Evolutionary conservation across 176 grass and related monocot genomes (phyloP), one percentile per base, ranked within the genome.

Genomic region (Musa itinerans): DNA sequence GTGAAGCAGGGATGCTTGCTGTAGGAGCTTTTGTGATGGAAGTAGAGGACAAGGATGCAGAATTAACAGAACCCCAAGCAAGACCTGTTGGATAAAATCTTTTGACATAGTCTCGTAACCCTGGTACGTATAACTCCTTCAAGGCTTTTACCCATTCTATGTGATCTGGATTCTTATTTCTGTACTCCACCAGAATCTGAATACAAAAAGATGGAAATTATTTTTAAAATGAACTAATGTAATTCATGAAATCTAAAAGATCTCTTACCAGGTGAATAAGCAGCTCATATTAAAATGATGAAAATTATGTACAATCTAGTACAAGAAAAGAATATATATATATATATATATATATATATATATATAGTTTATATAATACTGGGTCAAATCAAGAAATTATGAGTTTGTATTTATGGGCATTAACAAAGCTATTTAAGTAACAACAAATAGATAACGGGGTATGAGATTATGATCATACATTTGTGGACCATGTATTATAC

Each of bases 111-210:
- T 99, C 91, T 53, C 91, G 79, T 76, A 99, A 81, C 56, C 88
- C 87, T 70, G 96, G 85, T 22, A 88, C 17, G 68, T 94, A 99
- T 13, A 99, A 83, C 74, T 99, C 96, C 76, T 99, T 99, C 81
- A 99, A 83, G 78, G 96, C 86, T 89, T 95, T 99, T 43, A 83
- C 84, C 96, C 91, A 99, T 74, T 99, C 91, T 81, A 95, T 85
- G 86, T 99, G 96, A 69, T 94, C 91, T 74, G 86, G 73, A 57
- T 99, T 86, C 70, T 90, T 94, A 78, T 92, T 99, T 80, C 85
- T 94, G 81, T 91, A 99, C 79, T 92, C 88, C 71, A 99, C 91
- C 74, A 99, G 90, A 83, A 99, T 79, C 96, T 99, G 43, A 26
- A 50, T n/a, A 70, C 8, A n/a, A 2, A 19, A 69, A 68, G 51